phyloP scores from a whole-genome alignment of 2,329 filamentous ascomycete species.

The Cladosporium sphaerospermum region DNA sequence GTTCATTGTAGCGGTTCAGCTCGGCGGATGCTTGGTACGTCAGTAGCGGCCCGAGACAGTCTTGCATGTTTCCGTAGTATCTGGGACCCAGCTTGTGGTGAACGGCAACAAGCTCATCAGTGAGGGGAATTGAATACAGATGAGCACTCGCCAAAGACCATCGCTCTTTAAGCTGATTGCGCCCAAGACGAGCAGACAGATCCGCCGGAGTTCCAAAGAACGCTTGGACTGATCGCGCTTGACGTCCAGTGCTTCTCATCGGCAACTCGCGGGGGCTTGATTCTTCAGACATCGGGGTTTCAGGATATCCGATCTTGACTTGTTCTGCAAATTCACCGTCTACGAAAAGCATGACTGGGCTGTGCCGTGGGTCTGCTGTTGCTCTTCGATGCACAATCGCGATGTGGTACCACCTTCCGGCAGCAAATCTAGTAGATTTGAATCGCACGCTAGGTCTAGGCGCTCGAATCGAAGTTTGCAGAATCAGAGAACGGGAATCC shows the following conservation, averaged over 20 bases:
- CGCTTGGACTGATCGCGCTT: conserved; percentile 63
- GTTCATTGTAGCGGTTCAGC: conserved; percentile 84
- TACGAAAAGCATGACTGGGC: conserved; percentile 71
- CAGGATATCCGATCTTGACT: conserved; percentile 80
- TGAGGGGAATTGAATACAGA: conserved; percentile 78
- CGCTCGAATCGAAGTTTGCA: conserved; percentile 89
- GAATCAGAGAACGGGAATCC: conserved; percentile 86
- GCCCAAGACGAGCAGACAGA: conserved; percentile 68
- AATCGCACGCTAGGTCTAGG: conserved; percentile 86
- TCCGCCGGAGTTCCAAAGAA: conserved; percentile 91
- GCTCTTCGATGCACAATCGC: conserved; percentile 68
- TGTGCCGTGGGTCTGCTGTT: conserved; percentile 23
- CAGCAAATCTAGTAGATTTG: conserved; percentile 70
- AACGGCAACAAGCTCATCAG: conserved; percentile 86
- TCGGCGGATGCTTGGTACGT: conserved; percentile 92
- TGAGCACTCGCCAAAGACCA: conserved; percentile 90
- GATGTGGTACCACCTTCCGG: conserved; percentile 86
- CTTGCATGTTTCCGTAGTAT: conserved; percentile 94
- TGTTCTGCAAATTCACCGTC: conserved; percentile 93
- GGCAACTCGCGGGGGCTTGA: conserved; percentile 7
- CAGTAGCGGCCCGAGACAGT: conserved; percentile 90
- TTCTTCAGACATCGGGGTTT: conserved; percentile 52
- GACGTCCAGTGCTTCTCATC: conserved; percentile 33
- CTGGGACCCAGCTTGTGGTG: conserved; percentile 83
- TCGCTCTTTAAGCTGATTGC: conserved; percentile 66